phyloP scores from a whole-genome alignment of 805 yeast species.

The Cyberlindnera maclurae region DNA sequence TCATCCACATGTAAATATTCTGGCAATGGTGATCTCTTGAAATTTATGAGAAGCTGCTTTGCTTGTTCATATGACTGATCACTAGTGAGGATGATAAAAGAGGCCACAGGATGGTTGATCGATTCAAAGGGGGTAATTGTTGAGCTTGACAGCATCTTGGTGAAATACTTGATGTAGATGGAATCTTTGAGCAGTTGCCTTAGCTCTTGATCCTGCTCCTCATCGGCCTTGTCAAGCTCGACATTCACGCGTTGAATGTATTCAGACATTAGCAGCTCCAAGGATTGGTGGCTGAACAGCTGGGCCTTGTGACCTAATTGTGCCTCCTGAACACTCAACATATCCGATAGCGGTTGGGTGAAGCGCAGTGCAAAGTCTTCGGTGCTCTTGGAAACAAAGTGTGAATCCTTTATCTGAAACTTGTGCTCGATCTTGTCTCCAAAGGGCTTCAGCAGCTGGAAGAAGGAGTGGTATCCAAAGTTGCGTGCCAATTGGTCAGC shows the following conservation, averaged over 20 bases:
- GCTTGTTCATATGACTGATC: slow-evolving; percentile 49
- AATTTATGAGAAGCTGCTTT: slow-evolving; percentile 47
- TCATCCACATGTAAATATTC: slow-evolving; percentile 62
- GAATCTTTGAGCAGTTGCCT: slow-evolving; percentile 32
- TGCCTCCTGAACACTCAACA: slow-evolving; percentile 24
- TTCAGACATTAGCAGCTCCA: slow-evolving; percentile 29
- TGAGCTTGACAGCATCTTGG: slow-evolving; percentile 51
- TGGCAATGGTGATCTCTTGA: slow-evolving; percentile 43
- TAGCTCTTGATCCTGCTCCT: slow-evolving; percentile 20
- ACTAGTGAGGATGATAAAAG: slow-evolving; percentile 59
- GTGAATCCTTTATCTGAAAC: slow-evolving; percentile 45
- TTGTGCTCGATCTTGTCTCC: slow-evolving; percentile 46
- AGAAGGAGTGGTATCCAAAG: slow-evolving; percentile 35
- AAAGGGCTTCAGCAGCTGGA: slow-evolving; percentile 45
- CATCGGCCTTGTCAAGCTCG: slow-evolving; percentile 6
- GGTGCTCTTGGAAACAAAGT: slow-evolving; percentile 39
- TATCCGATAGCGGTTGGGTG: slow-evolving; percentile 30
- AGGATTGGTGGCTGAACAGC: slow-evolving; percentile 28
- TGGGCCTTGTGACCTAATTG: slow-evolving; percentile 20
- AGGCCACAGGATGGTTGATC: slow-evolving; percentile 78
- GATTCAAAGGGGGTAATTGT: slow-evolving; percentile 73
- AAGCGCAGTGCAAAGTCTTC: slow-evolving; percentile 55
- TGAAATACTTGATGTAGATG: slow-evolving; percentile 50
- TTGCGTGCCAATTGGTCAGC: slow-evolving; percentile 38
- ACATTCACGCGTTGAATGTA: slow-evolving; percentile 26